Evolutionary conservation across 192 early-diverging fungal genomes (phyloP), one percentile per base, ranked within the genome.

Genomic region (Coemansia sp.): DNA sequence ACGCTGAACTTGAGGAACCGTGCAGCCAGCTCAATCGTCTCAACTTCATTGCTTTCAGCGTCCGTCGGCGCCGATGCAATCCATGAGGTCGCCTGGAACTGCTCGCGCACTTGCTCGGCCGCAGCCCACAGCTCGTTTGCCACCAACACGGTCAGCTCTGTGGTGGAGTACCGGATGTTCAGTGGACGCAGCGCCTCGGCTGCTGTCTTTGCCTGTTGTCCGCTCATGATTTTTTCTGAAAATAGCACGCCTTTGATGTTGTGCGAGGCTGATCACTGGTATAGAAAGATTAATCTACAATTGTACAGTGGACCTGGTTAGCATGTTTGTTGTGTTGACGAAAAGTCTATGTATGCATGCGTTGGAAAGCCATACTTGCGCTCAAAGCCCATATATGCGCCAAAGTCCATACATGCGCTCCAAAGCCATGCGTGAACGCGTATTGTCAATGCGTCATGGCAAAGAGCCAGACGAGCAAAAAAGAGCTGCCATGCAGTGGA

Each of bases 111-210:
- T 59, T 88, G 87, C 75, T 96, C 94, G 61, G 94, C 94, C 25
- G 87, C 85, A 2, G 91, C 90, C 94, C 94, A 96, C 64, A 91
- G 87, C 74, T 88, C 84, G 56, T 88, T 84, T 64, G 93, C 91
- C 21, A 96, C 86, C 37, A 91, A 77, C 56, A 96, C 87, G 17
- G 92, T 86, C 62, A 93, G 82, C 74, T 96, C 91, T 66, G 87
- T 85, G 26, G 87, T 84, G 61, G 85, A 85, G 71, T 91, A 88
- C 84, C 89, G 91, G 75, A 94, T 77, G 61, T 87, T 81, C 45
- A 95, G 84, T 58, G 90, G 89, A 65, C 92, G 87, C 64, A 87
- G 77, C 27, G 82, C 81, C 73, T 86, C 69, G 26, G 68, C 68
- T 22, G 64, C 68, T 31, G 64, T 71, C 66, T 75, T 75, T 64